These are phyloP conservation scores for Globisporangium spinosum DNA, from an alignment of 352 stramenopile genomes.

Conservation along the genomic window DNA sequence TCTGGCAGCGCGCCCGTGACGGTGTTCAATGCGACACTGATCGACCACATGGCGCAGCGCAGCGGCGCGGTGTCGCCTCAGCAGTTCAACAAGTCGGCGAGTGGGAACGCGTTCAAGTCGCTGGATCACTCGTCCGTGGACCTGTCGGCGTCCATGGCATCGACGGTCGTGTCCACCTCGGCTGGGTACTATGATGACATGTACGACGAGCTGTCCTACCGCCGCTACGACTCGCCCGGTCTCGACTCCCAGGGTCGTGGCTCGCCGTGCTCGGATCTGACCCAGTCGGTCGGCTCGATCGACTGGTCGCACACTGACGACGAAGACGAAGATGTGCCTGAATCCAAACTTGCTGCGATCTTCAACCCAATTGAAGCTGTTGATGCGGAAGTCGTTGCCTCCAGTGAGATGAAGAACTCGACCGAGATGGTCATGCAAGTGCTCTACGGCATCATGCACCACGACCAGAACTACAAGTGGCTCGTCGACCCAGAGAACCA, in stretches of 20 bases:
- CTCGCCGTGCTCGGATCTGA: slow-evolving; percentile 21
- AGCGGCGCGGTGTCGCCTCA: slow-evolving; percentile 11
- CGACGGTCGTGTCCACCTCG: slow-evolving; percentile 46
- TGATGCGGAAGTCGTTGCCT: not conserved
- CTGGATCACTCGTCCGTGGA: slow-evolving; percentile 36
- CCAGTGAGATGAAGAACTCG: slow-evolving; percentile 21
- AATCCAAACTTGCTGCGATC: slow-evolving; percentile 6
- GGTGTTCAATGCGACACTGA: slow-evolving; percentile 15
- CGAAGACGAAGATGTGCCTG: slow-evolving; percentile 20
- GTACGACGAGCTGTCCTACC: slow-evolving; percentile 47
- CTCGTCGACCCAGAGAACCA: slow-evolving; percentile 46
- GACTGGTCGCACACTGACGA: slow-evolving; percentile 45
- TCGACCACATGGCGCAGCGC: slow-evolving; percentile 13
- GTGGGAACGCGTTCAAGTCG: slow-evolving; percentile 30
- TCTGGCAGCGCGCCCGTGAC: slow-evolving; percentile 3
- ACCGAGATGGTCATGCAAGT: slow-evolving; percentile 60
- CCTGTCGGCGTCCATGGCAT: slow-evolving; percentile 63
- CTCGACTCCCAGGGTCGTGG: slow-evolving; percentile 12
- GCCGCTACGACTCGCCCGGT: slow-evolving; percentile 27
- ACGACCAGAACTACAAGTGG: slow-evolving; percentile 58
- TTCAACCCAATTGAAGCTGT: not conserved
- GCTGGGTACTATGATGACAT: slow-evolving; percentile 56
- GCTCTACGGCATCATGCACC: slow-evolving; percentile 55
- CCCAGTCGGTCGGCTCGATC: slow-evolving; percentile 41
- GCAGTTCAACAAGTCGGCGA: slow-evolving; percentile 11